phyloP scores from a whole-genome alignment of 2,329 filamentous ascomycete genomes.

The Aspergillus sp. region DNA sequence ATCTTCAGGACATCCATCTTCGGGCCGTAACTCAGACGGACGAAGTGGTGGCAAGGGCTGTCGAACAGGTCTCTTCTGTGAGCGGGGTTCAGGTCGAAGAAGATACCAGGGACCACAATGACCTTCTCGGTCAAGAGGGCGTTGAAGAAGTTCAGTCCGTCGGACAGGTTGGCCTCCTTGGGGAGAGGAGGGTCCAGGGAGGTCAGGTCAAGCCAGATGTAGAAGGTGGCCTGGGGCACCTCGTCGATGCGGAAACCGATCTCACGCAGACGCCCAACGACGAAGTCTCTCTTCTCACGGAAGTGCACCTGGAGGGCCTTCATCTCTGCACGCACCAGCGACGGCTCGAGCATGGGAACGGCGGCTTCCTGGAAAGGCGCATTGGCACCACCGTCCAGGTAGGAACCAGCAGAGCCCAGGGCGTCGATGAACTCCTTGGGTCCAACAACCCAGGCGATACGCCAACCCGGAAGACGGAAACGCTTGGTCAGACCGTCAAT shows the following conservation, averaged over 20 bases:
- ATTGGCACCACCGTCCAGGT: conserved; percentile 91
- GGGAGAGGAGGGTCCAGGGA: conserved; percentile 56
- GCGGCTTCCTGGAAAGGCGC: conserved; percentile 95
- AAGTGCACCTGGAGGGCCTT: conserved; percentile 85
- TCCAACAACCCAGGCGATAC: conserved; percentile 93
- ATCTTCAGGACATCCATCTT: conserved; percentile 75
- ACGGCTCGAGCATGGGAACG: conserved; percentile 87
- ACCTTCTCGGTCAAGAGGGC: conserved; percentile 91
- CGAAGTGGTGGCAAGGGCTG: conserved; percentile 89
- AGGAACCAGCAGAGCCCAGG: conserved; percentile 87
- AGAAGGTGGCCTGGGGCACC: conserved; percentile 90
- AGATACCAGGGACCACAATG: conserved; percentile 95
- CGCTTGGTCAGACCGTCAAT: conserved; percentile 96
- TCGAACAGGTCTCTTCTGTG: conserved; percentile 90
- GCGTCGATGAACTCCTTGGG: conserved; percentile 96
- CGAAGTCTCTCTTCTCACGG: conserved; percentile 89
- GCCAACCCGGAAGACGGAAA: conserved; percentile 93
- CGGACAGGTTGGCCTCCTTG: conserved; percentile 69
- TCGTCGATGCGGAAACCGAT: conserved; percentile 88
- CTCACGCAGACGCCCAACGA: conserved; percentile 72
- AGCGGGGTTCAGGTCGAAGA: conserved; percentile 93
- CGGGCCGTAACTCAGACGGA: conserved; percentile 81
- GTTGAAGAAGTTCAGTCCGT: conserved; percentile 96
- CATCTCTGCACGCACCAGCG: conserved; percentile 82
- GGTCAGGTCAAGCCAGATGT: conserved; percentile 73